Conservation (phyloP, 163 green algal species). For the Prototheca cutis region DNA sequence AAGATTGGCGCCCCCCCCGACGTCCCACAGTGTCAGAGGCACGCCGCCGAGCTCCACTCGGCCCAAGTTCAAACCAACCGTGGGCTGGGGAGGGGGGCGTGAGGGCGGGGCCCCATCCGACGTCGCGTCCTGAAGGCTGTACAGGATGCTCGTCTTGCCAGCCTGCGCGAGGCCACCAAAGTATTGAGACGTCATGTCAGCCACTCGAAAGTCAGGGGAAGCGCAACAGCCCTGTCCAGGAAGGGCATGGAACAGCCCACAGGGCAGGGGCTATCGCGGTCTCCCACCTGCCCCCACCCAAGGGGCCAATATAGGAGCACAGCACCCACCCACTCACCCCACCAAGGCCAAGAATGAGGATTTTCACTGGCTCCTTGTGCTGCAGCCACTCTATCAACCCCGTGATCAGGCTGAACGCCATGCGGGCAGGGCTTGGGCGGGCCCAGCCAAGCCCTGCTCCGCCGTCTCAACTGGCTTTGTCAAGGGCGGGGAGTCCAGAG, state of each 20-base stretch:
- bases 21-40: conserved; percentile 77
- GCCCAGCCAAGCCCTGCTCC: too few species aligned
- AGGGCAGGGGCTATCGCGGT: too few species aligned
- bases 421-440: too few species aligned
- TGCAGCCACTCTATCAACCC: conserved; percentile 18
- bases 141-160: conserved; percentile 86
- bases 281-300: too few species aligned
- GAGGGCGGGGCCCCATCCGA: conserved; percentile 13
- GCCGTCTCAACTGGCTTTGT: too few species aligned
- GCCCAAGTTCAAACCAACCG: conserved; percentile 91
- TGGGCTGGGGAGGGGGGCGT: conserved; percentile 32
- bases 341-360: conserved; percentile 90
- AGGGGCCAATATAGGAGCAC: too few species aligned
- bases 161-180: conserved; percentile 32
- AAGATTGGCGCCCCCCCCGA: conserved; percentile 74
- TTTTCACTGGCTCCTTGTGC: conserved; percentile 53
- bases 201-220: too few species aligned
- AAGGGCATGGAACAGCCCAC: too few species aligned
- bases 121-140: conserved; percentile 71
- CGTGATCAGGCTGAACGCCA: conserved; percentile 12
- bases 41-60: conserved; percentile 46
- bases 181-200: too few species aligned
- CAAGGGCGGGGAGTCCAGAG: too few species aligned
- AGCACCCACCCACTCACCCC: conserved; percentile 19
- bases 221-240: too few species aligned